phyloP scores from a whole-genome alignment of 768 basidiomycete species.

The Mycena rosella region DNA sequence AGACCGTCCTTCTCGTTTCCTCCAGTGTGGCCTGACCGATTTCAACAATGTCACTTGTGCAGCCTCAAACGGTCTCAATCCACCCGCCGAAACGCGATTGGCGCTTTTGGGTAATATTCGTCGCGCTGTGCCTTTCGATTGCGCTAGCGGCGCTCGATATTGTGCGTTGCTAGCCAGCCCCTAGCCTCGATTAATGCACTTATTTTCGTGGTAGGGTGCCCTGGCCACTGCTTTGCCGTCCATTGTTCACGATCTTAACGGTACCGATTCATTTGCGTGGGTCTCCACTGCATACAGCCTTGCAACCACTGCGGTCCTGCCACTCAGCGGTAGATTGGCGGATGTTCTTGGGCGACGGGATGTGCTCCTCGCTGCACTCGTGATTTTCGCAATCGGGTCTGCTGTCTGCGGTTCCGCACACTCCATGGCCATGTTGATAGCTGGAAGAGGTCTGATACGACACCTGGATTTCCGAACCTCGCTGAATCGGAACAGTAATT shows the following conservation, averaged over 20 bases:
- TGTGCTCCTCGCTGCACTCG: constrained; percentile 44
- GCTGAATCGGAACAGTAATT: not conserved
- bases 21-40: too few relatives aligned
- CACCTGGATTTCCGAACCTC: not conserved
- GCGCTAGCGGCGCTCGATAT: not conserved
- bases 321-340: constrained; percentile 47
- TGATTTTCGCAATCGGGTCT: constrained; percentile 52
- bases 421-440: constrained; percentile 56
- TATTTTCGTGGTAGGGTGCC: not conserved
- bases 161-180: not conserved
- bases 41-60: too few relatives aligned
- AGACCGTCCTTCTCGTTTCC: too few relatives aligned
- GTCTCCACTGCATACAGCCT: constrained; percentile 47
- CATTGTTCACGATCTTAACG: not conserved
- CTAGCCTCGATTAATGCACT: not conserved
- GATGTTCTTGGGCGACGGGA: constrained; percentile 52
- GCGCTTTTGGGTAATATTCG: not conserved
- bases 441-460: constrained; percentile 43
- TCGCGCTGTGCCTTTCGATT: not conserved
- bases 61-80: too few relatives aligned
- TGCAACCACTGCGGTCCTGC: constrained; percentile 53
- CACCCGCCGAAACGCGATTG: not conserved
- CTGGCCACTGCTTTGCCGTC: not conserved
- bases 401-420: constrained; percentile 54
- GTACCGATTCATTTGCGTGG: not conserved